A percentile compares a stretch with the other conserved stretches of the same genome.
Conservation (phyloP, 2,329 filamentous ascomycete species). For the Sphaceloma murrayae region DNA sequence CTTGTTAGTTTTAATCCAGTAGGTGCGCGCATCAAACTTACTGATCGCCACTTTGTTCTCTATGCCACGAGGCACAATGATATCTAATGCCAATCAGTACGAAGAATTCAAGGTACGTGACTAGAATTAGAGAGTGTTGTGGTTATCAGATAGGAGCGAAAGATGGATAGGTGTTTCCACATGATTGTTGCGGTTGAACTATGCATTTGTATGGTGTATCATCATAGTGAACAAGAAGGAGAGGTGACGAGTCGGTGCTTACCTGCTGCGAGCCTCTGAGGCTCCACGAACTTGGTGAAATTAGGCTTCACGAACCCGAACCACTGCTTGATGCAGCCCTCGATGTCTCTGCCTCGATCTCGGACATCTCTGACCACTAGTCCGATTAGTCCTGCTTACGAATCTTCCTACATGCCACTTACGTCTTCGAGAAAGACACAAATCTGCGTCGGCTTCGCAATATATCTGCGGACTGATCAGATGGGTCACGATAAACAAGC, state of each 20-base stretch:
- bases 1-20: too few relatives aligned
- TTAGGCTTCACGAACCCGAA: slow-evolving; percentile 94
- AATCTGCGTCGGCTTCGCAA: slow-evolving; percentile 89
- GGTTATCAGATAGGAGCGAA: slow-evolving; percentile 29
- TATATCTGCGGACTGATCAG: slow-evolving; percentile 55
- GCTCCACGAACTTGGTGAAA: slow-evolving; percentile 86
- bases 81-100: slow-evolving; percentile 47
- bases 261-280: slow-evolving; percentile 79
- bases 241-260: slow-evolving; percentile 27
- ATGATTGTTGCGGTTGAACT: slow-evolving; percentile 33
- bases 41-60: slow-evolving; percentile 86
- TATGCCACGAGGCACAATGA: slow-evolving; percentile 89
- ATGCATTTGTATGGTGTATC: slow-evolving; percentile 31
- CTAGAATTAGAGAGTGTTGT: too few relatives aligned
- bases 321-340: slow-evolving; percentile 98
- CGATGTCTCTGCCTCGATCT: slow-evolving; percentile 80
- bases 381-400: not conserved
- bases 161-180: slow-evolving; percentile 29
- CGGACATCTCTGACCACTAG: slow-evolving; percentile 76
- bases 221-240: slow-evolving; percentile 25
- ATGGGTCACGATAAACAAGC: not conserved
- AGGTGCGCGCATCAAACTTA: too few relatives aligned
- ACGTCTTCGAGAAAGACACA: slow-evolving; percentile 84
- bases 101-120: too few relatives aligned
- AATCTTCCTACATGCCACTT: slow-evolving; percentile 49